These are phyloP conservation scores for Emergomyces africanus DNA, from an alignment of 2,329 filamentous ascomycete species.

Conservation along the genomic window DNA sequence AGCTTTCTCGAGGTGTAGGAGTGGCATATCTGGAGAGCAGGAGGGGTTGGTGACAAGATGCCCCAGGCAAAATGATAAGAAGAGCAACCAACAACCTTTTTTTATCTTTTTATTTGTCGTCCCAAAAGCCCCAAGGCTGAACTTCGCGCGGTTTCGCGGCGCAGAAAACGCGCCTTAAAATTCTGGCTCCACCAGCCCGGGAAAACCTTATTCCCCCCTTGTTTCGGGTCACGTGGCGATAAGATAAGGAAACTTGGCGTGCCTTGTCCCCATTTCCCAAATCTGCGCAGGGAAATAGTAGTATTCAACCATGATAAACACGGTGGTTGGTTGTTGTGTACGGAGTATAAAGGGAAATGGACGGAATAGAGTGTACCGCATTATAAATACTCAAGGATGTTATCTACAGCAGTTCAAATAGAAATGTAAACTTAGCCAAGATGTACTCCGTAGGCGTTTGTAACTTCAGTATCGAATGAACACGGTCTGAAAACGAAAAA, in stretches of 20 bases:
- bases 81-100: not conserved
- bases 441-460: too few relatives aligned
- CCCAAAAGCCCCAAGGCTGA: too few relatives aligned
- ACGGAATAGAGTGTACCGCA: too few relatives aligned
- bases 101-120: too few relatives aligned
- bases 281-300: too few relatives aligned
- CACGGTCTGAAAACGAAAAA: not conserved
- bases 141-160: not conserved
- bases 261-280: not conserved
- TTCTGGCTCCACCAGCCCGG: not conserved
- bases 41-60: not conserved
- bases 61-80: not conserved
- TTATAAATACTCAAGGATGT: too few relatives aligned
- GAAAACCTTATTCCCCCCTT: not conserved
- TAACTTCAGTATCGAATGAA: too few relatives aligned
- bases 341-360: too few relatives aligned
- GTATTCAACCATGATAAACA: too few relatives aligned
- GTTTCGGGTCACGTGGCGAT: not conserved
- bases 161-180: not conserved
- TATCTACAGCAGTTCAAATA: too few relatives aligned
- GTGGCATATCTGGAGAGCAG: not conserved
- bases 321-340: too few relatives aligned
- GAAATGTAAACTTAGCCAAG: too few relatives aligned
- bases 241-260: not conserved
- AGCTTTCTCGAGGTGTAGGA: not conserved